Evolutionary conservation across 2,329 filamentous ascomycete species (phyloP).

Genomic region (Diplodia sapinea): DNA sequence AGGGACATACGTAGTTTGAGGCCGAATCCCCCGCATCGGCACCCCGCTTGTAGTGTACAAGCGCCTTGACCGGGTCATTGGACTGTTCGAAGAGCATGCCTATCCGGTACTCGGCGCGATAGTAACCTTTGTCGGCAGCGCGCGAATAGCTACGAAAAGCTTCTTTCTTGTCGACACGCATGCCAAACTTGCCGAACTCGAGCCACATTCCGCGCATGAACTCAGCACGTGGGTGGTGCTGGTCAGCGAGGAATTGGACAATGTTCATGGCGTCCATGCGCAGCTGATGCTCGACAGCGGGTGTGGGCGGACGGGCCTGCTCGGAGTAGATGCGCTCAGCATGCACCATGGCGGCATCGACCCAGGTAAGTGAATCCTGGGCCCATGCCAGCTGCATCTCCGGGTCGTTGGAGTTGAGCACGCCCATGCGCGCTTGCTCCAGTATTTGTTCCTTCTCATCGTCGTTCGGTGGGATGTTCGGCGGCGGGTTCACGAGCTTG

Average conservation of each 20-base stretch:
- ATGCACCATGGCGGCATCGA: conserved; percentile 81
- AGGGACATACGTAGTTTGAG: conserved; percentile 63
- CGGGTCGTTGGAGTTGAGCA: conserved; percentile 91
- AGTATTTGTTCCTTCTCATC: conserved; percentile 91
- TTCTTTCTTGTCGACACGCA: conserved; percentile 90
- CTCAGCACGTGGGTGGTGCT: conserved; percentile 89
- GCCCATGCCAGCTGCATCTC: conserved; percentile 98
- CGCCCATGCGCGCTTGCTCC: conserved; percentile 80
- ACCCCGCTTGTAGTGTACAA: conserved; percentile 87
- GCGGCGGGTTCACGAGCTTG: conserved; percentile 75
- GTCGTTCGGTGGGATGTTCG: conserved; percentile 90
- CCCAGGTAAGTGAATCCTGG: conserved; percentile 86
- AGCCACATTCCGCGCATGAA: conserved; percentile 97
- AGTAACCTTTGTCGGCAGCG: conserved; percentile 85
- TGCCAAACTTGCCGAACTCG: conserved; percentile 95
- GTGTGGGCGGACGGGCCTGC: conserved; percentile 74
- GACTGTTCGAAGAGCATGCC: conserved; percentile 98
- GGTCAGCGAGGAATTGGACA: conserved; percentile 84
- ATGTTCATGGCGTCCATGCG: conserved; percentile 90
- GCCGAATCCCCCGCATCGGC: conserved; percentile 84
- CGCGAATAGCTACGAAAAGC: conserved; percentile 85
- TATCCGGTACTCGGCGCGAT: conserved; percentile 91
- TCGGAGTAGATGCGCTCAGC: conserved; percentile 68
- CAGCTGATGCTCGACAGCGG: conserved; percentile 86
- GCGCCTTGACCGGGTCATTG: conserved; percentile 87